phyloP scores from a whole-genome alignment of 1,284 basidiomycete genomes.

The Thelephora terrestris region DNA sequence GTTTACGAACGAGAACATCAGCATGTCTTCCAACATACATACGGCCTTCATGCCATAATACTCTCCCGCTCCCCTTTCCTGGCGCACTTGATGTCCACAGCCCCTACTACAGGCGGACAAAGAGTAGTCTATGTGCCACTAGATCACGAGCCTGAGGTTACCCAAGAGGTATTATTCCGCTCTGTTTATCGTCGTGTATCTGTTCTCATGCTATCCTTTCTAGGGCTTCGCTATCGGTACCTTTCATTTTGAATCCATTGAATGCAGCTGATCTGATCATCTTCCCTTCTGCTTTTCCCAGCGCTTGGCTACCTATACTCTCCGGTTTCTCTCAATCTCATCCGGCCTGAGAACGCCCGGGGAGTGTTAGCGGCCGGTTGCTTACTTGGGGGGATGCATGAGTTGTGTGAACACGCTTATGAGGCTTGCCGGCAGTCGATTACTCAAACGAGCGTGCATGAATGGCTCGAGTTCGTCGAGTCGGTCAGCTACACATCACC shows the following conservation, averaged over 20 bases:
- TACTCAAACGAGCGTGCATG: constrained; percentile 56
- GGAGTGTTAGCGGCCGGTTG: constrained; percentile 74
- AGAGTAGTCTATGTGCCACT: constrained; percentile 64
- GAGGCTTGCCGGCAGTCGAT: constrained; percentile 66
- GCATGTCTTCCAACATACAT: constrained; percentile 68
- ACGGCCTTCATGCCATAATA: constrained; percentile 72
- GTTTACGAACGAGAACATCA: constrained; percentile 17
- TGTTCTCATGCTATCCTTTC: constrained; percentile 13
- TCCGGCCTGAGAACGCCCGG: constrained; percentile 70
- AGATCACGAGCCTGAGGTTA: constrained; percentile 70
- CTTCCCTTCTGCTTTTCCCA: constrained; percentile 17
- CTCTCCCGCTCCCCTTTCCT: constrained; percentile 80
- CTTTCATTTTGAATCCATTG: constrained; percentile 4
- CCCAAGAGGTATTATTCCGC: constrained; percentile 55
- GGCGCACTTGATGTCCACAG: constrained; percentile 74
- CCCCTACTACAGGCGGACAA: constrained; percentile 50
- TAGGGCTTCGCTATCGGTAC: constrained; percentile 68
- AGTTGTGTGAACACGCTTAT: constrained; percentile 72
- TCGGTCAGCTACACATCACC: constrained; percentile 32
- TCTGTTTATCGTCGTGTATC: constrained; percentile 4
- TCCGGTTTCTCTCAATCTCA: constrained; percentile 51
- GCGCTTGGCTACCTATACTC: constrained; percentile 77
- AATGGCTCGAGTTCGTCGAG: constrained; percentile 72
- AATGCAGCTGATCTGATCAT: constrained; percentile 4
- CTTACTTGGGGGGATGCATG: constrained; percentile 77